Base-by-base conservation (phyloP, 2,329 filamentous ascomycete genomes). In the Pleurostoma richardsiae region DNA sequence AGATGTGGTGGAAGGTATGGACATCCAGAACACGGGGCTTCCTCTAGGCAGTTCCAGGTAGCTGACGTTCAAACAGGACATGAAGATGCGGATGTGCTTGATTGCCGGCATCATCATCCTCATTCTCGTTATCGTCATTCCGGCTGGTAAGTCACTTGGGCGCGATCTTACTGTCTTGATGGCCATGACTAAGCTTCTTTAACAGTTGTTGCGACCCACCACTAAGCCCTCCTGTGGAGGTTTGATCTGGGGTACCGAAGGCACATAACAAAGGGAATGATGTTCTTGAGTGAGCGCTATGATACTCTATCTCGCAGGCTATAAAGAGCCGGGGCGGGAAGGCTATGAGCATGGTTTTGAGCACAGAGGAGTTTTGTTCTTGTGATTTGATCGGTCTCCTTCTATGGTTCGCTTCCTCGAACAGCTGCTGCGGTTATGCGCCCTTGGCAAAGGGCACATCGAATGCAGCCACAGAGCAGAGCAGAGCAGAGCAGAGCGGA, bases 61-160 rank as follows among this genome's bases (percentile, higher is more conserved):
- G 19, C 19, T 19, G 19, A 19, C 19, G 19, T 19, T 19, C 19
- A 19, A 31, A 28, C 39, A 61, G 81, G 92, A 97, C 65, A 95
- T 96, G 90, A 97, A 97, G 83, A 99, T 99, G 94, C 85, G 94
- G 69, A 94, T 96, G 78, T 97, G 92, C 73, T 77, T 99, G 59
- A 87, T 95, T 64, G 78, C 85, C 49, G 94, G 91, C 62, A 87
- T 99, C 70, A 86, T 97, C 67, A 80, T 97, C 58, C 78, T 99
- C 59, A 80, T 99, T 57, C 74, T 95, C 58, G 82, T 99, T 68
- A 97, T 99, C 67, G 94, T 99, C 63, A 84, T 97, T 58, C 94
- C 94, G 56, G 79, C 86, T 58, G 90, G 92, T 96, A 82, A 64
- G 83, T 70, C 36, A 19, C 19, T 19, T 19, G 19, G 19, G 19